Base-by-base conservation (phyloP, 371 early-diverging fungal genomes). In the Mucor saturninus region DNA sequence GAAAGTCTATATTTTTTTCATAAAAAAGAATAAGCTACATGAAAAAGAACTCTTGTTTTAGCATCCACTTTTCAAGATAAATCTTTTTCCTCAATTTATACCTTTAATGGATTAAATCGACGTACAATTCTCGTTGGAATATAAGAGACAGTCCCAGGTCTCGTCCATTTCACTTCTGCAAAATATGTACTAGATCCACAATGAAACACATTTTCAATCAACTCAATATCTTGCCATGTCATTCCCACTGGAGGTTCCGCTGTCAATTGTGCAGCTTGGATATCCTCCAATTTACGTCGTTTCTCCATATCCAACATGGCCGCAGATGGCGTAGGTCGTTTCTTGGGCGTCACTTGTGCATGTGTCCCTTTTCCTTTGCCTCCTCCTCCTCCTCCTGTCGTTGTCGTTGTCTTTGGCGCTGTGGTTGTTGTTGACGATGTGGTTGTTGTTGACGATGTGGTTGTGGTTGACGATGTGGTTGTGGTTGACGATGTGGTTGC, bases 131-230 rank as follows among this genome's bases (percentile, higher is more conserved):
- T 43, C 2, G 62, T 67, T 8, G 68, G 68, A 35, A 62, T 59
- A 29, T 56, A 67, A 1, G 68, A 62, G 52, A 53, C 46, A n/a
- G 26, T 28, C 7, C 39, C 13, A 3, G 39, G 15, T 11, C 32
- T 11, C 10, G 35, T 9, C 71, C 71, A 70, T 28, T 50, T 60
- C 11, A 70, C 49, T 54, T 70, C 66, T 26, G 71, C 71, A 59
- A 65, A 59, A 32, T 59, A 45, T 4, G 51, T 50, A 46, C 37
- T 42, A 5, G 38, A 11, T 21, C 42, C 62, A 32, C 38, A 52
- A 35, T 56, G 15, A 28, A 62, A 70, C 1, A 70, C 57, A 26
- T 66, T 65, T 4, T 54, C 60, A 39, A 70, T 39, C 7, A 43
- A 28, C 2, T 65, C 51, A 1, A 65, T 46, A 59, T 70, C 66